Base-by-base conservation (phyloP, 371 early-diverging fungal genomes). In the Mortierella sp. region DNA sequence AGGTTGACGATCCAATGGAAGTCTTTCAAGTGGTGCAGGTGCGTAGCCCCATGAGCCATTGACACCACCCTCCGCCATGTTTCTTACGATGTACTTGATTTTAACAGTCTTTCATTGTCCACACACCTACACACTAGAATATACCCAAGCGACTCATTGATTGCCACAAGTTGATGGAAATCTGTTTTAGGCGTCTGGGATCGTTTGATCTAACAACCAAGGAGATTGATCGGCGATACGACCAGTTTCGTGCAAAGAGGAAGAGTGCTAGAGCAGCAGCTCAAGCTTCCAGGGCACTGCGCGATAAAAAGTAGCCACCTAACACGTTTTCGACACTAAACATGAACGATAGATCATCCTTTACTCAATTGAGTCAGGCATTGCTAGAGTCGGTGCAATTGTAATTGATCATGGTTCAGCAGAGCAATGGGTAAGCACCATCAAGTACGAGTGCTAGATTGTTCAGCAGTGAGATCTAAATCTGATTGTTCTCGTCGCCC, bases 151-250 rank as follows among this genome's bases (percentile, higher is more conserved):
- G 82, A 24, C 59, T 91, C 73, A 82, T 90, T 19, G 89, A 93
- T 60, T 91, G 90, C 48, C 91, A 92, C 61, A 78, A 80, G 22
- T 81, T 92, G 24, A 88, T 92, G 81, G 87, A 89, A 48, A 84
- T 85, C 0, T 88, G 85, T 63, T 76, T 83, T 57, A 83, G 83
- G 56, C 80, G 82, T 51, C 82, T 81, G 24, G 80, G 84, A 0
- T 63, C 83, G 14, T 84, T 84, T 21, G 80, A 84, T 25, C 63
- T 87, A 12, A 84, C 80, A 17, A 85, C 85, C 40, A 81, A 84
- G 63, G 89, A 89, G 27, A 83, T 89, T 48, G 79, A 78, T 25
- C 76, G 83, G 29, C 78, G 83, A 10, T 78, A 88, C 29, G 84
- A 83, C 24, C 54, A 83, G 22, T 84, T 87, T 58, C 83, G 81